Base-by-base conservation (phyloP, 208 protist genomes). In the Jaenimonas drosophilae region DNA sequence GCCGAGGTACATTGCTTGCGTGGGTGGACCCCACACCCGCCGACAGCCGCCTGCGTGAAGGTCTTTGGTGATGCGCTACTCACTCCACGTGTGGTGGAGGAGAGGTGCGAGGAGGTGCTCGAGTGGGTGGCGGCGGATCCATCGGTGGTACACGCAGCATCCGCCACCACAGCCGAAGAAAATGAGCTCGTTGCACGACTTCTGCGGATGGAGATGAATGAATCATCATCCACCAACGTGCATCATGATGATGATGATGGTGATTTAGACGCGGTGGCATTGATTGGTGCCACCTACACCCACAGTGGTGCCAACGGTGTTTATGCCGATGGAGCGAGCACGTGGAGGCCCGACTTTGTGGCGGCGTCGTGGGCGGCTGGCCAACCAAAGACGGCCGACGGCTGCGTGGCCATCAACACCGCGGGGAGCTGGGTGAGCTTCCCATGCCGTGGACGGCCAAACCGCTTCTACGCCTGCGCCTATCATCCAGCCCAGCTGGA, bases 261-360 rank as follows among this genome's bases (percentile, higher is more conserved):
- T 16, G 31, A 34, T 9, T 9, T 16, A 34, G 17, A 17, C 3
- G 26, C 50, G 4, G 57, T 54, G 23, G 69, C 62, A n/a, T 39
- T 82, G 14, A 54, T 75, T 1, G 77, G 77, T 12, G 57, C 74
- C 9, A 64, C 73, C 9, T 87, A 70, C 55, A 65, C 50, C 28
- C 52, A 79, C 19, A 40, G 44, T 39, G 77, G 77, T 23, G 42
- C 39, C 21, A 25, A 25, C 7, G 77, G 69, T 4, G 52, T 71
- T 20, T 87, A 76, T 51, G 47, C 82, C 3, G 67, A 71, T 40
- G 72, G 72, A 2, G 30, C 36, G 29, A 53, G 55, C 0, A 48
- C 46, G 33, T 66, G 64, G 17, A 37, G 48, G 40, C 51, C 64
- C 1, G 14, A 38, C 12, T 54, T 82, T 0, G 70, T 73, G 14